Percentiles rank a stretch among this genome's conserved stretches.
Evolutionary conservation across 2,329 filamentous ascomycete genomes (phyloP).

Genomic region (Nakataea oryzae): DNA sequence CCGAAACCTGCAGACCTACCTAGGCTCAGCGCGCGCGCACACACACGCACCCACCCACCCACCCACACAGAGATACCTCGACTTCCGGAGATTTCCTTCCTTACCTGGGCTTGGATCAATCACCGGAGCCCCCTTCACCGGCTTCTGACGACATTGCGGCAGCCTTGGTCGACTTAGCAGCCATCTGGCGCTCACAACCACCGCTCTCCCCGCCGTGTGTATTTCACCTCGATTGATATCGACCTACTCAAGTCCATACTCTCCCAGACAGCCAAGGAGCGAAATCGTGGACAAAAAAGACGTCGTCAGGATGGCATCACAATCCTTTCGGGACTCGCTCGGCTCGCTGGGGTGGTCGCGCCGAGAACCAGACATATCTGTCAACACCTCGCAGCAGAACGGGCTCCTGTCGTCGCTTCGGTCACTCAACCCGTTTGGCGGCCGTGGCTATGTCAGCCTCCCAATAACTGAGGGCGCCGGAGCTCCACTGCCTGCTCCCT

Average conservation of each 20-base stretch:
- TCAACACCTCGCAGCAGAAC: constrained; percentile 59
- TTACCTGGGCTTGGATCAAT: background rate
- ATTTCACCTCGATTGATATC: background rate
- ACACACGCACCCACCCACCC: too few relatives aligned
- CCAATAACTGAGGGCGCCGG: constrained; percentile 76
- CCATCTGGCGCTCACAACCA: background rate
- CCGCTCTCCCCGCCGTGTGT: background rate
- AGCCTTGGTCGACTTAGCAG: background rate
- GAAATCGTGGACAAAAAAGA: background rate
- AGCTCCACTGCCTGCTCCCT: constrained; percentile 76
- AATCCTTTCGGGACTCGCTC: constrained; percentile 87
- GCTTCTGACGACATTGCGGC: background rate
- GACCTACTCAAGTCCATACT: background rate
- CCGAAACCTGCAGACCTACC: background rate
- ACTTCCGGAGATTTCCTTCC: background rate
- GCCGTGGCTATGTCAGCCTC: constrained; percentile 79
- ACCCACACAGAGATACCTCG: too few relatives aligned
- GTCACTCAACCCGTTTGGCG: constrained; percentile 78
- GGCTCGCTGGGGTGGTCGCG: constrained; percentile 92
- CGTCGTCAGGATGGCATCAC: constrained; percentile 60
- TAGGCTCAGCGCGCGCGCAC: background rate
- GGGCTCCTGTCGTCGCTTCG: constrained; percentile 73
- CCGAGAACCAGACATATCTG: constrained; percentile 65
- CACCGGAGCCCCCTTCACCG: background rate
- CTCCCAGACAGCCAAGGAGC: background rate